These are phyloP conservation scores for Penicillium sp. DNA, from an alignment of 2,329 filamentous ascomycete species.

Conservation along the genomic window DNA sequence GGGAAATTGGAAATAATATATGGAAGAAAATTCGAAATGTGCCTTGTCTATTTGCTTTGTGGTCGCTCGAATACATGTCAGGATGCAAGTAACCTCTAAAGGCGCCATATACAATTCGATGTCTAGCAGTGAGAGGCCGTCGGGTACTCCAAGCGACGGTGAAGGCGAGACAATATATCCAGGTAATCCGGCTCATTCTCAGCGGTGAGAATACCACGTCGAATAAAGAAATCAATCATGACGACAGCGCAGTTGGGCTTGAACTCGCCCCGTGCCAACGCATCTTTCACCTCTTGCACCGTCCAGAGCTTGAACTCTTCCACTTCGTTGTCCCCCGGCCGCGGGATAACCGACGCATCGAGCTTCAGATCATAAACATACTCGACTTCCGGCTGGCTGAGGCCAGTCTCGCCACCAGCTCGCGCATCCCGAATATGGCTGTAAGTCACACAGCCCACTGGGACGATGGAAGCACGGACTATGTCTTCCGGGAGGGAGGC, in stretches of 20 bases:
- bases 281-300: slow-evolving; percentile 71
- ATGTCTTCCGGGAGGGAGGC: slow-evolving; percentile 73
- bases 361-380: slow-evolving; percentile 90
- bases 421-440: slow-evolving; percentile 74
- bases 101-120: background rate
- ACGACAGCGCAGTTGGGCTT: slow-evolving; percentile 91
- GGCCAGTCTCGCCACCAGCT: slow-evolving; percentile 77
- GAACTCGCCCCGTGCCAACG: slow-evolving; percentile 72
- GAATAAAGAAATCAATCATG: slow-evolving; percentile 84
- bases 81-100: background rate
- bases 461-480: slow-evolving; percentile 60
- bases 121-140: slow-evolving; percentile 13
- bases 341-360: slow-evolving; percentile 64
- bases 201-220: slow-evolving; percentile 75
- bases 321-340: slow-evolving; percentile 85
- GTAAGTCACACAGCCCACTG: slow-evolving; percentile 76
- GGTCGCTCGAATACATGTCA: background rate
- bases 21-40: background rate
- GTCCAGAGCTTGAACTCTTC: slow-evolving; percentile 77
- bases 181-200: slow-evolving; percentile 76
- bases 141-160: slow-evolving; percentile 26
- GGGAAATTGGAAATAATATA: background rate
- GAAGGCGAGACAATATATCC: slow-evolving; percentile 32
- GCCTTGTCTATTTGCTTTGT: background rate
- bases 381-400: slow-evolving; percentile 88